phyloP scores from a whole-genome alignment of 176 grass and related monocot species.

The Elaeis guineensis region DNA sequence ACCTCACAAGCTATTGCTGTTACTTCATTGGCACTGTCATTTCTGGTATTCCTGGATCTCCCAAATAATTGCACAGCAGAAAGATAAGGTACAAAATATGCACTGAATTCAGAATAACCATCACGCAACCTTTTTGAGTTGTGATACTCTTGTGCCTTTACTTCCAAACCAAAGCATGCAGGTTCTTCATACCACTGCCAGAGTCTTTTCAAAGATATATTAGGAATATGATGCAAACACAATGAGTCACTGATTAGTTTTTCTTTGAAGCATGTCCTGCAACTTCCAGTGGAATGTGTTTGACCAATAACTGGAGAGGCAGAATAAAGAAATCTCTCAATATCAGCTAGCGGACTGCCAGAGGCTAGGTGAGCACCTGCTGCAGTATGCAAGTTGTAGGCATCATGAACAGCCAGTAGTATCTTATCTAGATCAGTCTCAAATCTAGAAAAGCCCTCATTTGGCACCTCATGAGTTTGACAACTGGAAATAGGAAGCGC shows the following conservation, averaged over 20 bases:
- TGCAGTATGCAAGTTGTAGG: constrained; percentile 18
- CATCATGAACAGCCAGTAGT: constrained; percentile 34
- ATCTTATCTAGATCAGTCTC: constrained; percentile 43
- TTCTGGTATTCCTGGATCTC: constrained; percentile 15
- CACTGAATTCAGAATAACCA: constrained; percentile 26
- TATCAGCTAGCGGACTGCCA: constrained; percentile 45
- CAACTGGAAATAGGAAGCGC: not conserved
- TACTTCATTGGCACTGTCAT: constrained; percentile 14
- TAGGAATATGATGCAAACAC: constrained; percentile 30
- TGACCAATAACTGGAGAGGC: constrained; percentile 55
- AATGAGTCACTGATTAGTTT: constrained; percentile 12
- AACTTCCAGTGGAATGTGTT: constrained; percentile 7
- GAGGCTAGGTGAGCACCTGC: constrained; percentile 25
- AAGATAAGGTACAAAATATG: constrained; percentile 76
- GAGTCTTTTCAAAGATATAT: constrained; percentile 45
- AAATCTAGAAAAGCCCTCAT: constrained; percentile 18
- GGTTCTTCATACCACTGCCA: constrained; percentile 88
- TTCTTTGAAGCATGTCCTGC: constrained; percentile 22
- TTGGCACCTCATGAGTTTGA: constrained; percentile 15
- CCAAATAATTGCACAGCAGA: constrained; percentile 68
- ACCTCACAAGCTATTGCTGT: not conserved
- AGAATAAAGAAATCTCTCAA: constrained; percentile 48
- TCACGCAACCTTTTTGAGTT: constrained; percentile 25
- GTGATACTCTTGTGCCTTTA: constrained; percentile 44
- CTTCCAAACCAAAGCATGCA: constrained; percentile 66